Base-by-base conservation (phyloP, 1,284 basidiomycete species). In the Phellinidium pouzarii region DNA sequence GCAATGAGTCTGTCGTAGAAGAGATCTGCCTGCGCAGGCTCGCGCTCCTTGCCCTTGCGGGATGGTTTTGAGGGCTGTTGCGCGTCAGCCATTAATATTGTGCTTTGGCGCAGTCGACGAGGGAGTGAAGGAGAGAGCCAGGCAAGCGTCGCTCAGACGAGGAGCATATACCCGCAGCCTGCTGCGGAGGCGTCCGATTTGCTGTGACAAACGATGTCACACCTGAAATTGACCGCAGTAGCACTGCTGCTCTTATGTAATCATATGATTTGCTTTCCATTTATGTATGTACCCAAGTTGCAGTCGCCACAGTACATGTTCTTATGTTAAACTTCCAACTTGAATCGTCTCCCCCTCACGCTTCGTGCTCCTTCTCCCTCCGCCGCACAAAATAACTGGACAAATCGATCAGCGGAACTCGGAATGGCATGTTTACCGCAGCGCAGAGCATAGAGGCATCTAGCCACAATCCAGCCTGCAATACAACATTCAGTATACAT, bases 1-100 rank as follows among this genome's bases (percentile, higher is more conserved):
- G 81, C 80, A 55, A 81, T 73, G 37, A 89, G 70, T 57, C 74
- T 76, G 63, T 86, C 79, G 38, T 40, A 40, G 53, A 80, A 83
- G 38, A 90, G 64, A 66, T 88, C 83, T 0, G 82, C 72, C 4
- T 73, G 65, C 50, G 58, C 60, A 44, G 60, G 53, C 34, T 74
- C 71, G 38, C 67, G 68, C 55, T 71, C 68, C 59, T 68, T 71
- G 50, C 64, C 63, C 52, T 66, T 69, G 50, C 54, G 50, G 37
- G 54, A 52, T 25, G 36, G 47, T 47, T 53, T 57, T 57, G 41
- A 23, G 20, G 46, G 34, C n/a, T 36, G 36, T 11, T 41, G 7
- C 7, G 26, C 5, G 54, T 56, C 54, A 17, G 50, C 14, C 54
- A 56, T 56, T 1, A 20, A 48, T 25, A 9, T 20, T 26, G 17